phyloP scores from a whole-genome alignment of 2,329 filamentous ascomycete genomes.

The Chlorencoelia australis region DNA sequence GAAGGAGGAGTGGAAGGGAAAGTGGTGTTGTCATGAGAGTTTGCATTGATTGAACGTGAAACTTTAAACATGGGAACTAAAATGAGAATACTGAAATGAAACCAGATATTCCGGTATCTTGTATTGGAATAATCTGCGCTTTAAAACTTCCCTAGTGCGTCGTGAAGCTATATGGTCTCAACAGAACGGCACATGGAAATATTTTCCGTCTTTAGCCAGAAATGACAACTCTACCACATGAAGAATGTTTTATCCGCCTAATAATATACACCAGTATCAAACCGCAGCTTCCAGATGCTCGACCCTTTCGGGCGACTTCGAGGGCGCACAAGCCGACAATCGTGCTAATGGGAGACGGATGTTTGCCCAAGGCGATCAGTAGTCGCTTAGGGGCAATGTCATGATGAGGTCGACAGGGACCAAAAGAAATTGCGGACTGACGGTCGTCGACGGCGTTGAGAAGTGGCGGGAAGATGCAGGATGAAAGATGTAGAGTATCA shows the following conservation, averaged over 20 bases:
- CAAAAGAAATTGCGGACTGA: too few species aligned
- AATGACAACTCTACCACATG: neutral
- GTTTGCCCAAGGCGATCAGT: neutral
- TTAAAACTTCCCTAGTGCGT: neutral
- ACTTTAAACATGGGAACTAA: neutral
- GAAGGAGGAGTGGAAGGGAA: neutral
- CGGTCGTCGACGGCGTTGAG: too few species aligned
- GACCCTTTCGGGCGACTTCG: too few species aligned
- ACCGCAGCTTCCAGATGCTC: too few species aligned
- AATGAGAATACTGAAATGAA: too few species aligned
- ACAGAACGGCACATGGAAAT: neutral
- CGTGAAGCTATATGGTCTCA: neutral
- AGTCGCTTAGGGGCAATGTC: constrained; percentile 1
- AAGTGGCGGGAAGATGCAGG: too few species aligned
- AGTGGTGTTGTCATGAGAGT: neutral
- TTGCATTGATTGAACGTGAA: neutral
- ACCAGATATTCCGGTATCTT: too few species aligned
- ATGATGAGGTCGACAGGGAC: too few species aligned
- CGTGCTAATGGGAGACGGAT: neutral
- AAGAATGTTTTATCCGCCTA: neutral
- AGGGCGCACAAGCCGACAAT: neutral
- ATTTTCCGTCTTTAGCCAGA: neutral
- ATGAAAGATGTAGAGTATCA: constrained; percentile 10
- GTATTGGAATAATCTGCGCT: neutral
- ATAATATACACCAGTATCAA: neutral